These are phyloP conservation scores for Fagopyrum homotropicum DNA, from an alignment of 148 eudicot species.

Conservation along the genomic window DNA sequence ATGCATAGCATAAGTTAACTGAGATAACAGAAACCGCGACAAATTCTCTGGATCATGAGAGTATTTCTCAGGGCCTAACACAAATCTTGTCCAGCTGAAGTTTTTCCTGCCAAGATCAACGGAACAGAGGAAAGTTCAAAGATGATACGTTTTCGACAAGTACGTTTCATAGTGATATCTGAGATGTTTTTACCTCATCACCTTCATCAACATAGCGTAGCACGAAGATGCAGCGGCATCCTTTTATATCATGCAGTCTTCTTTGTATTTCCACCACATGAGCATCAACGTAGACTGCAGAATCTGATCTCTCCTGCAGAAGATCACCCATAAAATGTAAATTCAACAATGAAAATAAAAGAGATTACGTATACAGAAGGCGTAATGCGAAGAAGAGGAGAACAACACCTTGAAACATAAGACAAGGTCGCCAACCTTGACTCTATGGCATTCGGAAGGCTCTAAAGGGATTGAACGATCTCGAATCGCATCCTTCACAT, in stretches of 20 bases:
- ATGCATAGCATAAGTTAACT: too few relatives aligned
- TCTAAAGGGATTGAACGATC: conserved; percentile 90
- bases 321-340: not conserved
- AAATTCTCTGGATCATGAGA: too few relatives aligned
- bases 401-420: conserved; percentile 70
- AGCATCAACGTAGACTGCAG: conserved; percentile 67
- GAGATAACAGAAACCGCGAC: not conserved
- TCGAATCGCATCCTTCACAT: conserved; percentile 51
- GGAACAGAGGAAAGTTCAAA: not conserved
- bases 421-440: conserved; percentile 76
- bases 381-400: not conserved
- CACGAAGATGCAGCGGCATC: conserved; percentile 68
- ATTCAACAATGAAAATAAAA: not conserved
- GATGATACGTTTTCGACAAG: not conserved
- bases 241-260: conserved; percentile 42
- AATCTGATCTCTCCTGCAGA: conserved; percentile 50
- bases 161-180: not conserved
- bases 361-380: not conserved
- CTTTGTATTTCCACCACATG: conserved; percentile 52
- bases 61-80: conserved; percentile 39
- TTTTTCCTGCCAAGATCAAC: conserved; percentile 37
- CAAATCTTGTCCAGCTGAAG: conserved; percentile 51
- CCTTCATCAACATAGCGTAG: conserved; percentile 58
- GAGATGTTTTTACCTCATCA: conserved; percentile 38
- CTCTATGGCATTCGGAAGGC: conserved; percentile 74